Evolutionary conservation across 371 early-diverging fungal species (phyloP).

Genomic region (Apophysomyces sp.): DNA sequence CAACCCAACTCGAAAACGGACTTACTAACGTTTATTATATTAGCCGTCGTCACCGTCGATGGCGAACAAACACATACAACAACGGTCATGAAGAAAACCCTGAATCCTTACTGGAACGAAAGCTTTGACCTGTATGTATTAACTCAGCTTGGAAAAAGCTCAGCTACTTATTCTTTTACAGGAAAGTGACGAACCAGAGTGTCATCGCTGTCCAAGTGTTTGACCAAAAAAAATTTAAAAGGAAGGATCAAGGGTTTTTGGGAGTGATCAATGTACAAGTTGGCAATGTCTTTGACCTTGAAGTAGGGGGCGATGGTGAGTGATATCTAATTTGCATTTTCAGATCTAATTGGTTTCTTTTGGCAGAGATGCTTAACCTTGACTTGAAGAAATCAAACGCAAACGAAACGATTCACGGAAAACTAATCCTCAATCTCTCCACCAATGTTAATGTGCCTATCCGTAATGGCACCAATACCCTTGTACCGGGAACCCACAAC

Average conservation of each 20-base stretch:
- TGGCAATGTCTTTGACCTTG: conserved; percentile 75
- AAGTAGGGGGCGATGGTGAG: conserved; percentile 71
- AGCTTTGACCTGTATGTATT: conserved; percentile 63
- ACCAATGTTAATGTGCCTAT: conserved; percentile 55
- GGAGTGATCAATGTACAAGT: conserved; percentile 91
- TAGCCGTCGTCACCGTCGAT: conserved; percentile 89
- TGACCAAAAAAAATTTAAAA: conserved; percentile 95
- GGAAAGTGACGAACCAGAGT: conserved; percentile 71
- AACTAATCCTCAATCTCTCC: conserved; percentile 74
- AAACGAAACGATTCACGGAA: conserved; percentile 85
- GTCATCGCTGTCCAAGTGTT: conserved; percentile 93
- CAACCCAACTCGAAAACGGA: background rate
- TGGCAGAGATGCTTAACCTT: conserved; percentile 76
- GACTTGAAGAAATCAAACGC: conserved; percentile 83
- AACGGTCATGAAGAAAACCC: conserved; percentile 70
- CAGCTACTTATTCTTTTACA: conserved; percentile 18
- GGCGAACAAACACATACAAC: conserved; percentile 84
- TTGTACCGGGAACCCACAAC: conserved; percentile 32
- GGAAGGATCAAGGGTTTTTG: conserved; percentile 92
- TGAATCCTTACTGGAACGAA: conserved; percentile 85
- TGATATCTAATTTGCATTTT: background rate
- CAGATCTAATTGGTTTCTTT: conserved; percentile 3
- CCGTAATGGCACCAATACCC: conserved; percentile 42
- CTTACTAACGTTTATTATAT: background rate
- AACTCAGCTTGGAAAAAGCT: background rate